Percentiles rank a stretch among this genome's conserved stretches.
These are phyloP conservation scores for Yamadazyma membranifaciens DNA, from an alignment of 1,139 yeast genomes.

Conservation along the genomic window DNA sequence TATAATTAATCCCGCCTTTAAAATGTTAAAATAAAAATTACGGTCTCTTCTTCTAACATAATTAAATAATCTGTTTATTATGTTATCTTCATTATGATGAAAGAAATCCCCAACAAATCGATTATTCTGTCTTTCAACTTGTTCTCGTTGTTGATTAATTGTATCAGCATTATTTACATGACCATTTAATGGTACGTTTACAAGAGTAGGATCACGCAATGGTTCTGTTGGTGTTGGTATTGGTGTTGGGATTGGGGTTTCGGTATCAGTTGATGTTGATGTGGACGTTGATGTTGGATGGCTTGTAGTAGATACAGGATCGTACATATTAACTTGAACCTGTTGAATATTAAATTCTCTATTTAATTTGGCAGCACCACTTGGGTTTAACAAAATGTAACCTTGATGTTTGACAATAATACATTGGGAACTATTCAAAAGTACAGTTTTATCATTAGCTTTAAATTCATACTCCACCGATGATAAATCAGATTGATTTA, in stretches of 20 bases:
- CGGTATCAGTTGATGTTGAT: neutral
- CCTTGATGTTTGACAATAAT: conserved; percentile 41
- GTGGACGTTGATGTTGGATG: no score
- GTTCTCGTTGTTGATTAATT: no score
- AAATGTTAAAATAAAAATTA: neutral
- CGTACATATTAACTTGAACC: conserved; percentile 18
- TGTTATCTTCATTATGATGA: no score
- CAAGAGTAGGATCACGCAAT: no score
- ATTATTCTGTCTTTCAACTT: no score
- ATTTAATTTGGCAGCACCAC: conserved; percentile 33
- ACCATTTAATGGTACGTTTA: no score
- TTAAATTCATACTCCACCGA: conserved; percentile 22
- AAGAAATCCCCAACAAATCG: no score
- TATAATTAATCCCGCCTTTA: neutral
- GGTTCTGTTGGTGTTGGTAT: no score
- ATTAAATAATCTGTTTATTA: no score
- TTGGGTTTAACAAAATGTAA: conserved; percentile 35
- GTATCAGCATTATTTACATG: no score
- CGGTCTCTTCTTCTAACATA: neutral
- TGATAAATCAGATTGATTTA: conserved; percentile 25
- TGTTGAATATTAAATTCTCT: conserved; percentile 21
- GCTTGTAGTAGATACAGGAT: conserved; percentile 1
- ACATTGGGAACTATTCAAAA: conserved; percentile 40
- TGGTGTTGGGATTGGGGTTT: neutral
- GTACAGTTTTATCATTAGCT: conserved; percentile 17